These are phyloP conservation scores for Heimioporus retisporus DNA, from an alignment of 1,284 basidiomycete genomes.

Conservation along the genomic window DNA sequence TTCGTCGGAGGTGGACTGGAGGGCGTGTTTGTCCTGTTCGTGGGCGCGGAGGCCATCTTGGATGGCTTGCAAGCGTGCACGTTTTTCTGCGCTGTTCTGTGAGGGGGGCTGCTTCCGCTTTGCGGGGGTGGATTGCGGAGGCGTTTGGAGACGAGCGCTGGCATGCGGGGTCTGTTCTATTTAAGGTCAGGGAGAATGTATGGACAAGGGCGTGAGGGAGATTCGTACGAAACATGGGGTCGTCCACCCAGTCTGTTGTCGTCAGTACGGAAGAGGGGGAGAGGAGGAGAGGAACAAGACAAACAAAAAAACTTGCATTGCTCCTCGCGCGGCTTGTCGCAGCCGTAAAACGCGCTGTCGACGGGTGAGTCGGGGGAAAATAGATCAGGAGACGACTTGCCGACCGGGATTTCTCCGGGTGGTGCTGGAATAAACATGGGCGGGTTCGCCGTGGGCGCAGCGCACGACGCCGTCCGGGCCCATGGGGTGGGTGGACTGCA, in stretches of 20 bases:
- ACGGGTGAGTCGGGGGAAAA: no score
- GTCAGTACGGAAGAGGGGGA: not conserved
- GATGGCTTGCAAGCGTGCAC: slow-evolving; percentile 22
- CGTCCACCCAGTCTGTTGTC: slow-evolving; percentile 50
- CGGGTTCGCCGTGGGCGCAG: slow-evolving; percentile 42
- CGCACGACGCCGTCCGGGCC: slow-evolving; percentile 38
- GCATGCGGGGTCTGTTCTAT: slow-evolving; percentile 1
- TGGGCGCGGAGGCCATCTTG: slow-evolving; percentile 25
- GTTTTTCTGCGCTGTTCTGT: slow-evolving; percentile 12
- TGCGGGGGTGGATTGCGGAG: not conserved
- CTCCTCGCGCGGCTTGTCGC: slow-evolving; percentile 32
- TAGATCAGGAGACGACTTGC: slow-evolving; percentile 30
- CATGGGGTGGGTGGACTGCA: slow-evolving; percentile 31
- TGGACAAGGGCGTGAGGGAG: not conserved
- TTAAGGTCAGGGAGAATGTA: no score
- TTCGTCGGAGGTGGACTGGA: not conserved
- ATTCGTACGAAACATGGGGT: slow-evolving; percentile 32
- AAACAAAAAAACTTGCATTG: slow-evolving; percentile 51
- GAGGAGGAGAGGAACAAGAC: slow-evolving; percentile 10
- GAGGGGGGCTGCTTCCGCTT: not conserved
- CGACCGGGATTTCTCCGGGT: slow-evolving; percentile 42
- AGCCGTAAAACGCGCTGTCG: slow-evolving; percentile 46
- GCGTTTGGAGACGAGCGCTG: not conserved
- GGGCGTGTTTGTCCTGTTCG: not conserved
- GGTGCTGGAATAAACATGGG: slow-evolving; percentile 35